phyloP scores from a whole-genome alignment of 2,329 filamentous ascomycete species.

The Daldinia sp. region DNA sequence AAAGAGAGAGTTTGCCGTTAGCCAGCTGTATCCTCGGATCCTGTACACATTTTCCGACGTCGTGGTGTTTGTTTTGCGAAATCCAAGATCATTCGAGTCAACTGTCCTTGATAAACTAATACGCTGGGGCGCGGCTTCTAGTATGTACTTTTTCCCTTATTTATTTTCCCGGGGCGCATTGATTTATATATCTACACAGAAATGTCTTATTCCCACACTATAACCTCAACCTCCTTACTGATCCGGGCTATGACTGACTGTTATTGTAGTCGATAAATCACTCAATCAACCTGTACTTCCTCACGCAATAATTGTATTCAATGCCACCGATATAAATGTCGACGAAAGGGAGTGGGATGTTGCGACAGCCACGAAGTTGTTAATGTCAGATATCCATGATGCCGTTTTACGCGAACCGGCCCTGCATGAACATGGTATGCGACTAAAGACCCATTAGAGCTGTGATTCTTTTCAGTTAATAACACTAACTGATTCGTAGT shows the following conservation, averaged over 20 bases:
- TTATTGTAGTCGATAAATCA: conserved; percentile 55
- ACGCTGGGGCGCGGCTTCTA: conserved; percentile 58
- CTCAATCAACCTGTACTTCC: conserved; percentile 64
- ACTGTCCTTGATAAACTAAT: conserved; percentile 53
- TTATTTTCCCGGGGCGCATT: not conserved
- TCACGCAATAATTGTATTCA: conserved; percentile 62
- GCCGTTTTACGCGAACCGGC: conserved; percentile 47
- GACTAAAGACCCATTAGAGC: not conserved
- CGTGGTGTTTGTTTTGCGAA: conserved; percentile 55
- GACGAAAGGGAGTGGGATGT: conserved; percentile 55
- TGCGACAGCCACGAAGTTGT: conserved; percentile 49
- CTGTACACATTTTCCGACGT: conserved; percentile 57
- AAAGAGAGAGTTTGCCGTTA: conserved; percentile 51
- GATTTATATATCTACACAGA: too few relatives aligned
- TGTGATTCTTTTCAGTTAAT: not conserved
- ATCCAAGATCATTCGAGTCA: conserved; percentile 52
- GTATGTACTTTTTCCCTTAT: conserved; percentile 15
- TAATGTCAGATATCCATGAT: conserved; percentile 49
- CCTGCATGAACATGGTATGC: conserved; percentile 46
- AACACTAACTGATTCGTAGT: conserved; percentile 18
- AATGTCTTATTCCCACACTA: too few relatives aligned
- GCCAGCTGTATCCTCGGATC: conserved; percentile 54
- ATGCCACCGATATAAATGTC: conserved; percentile 52
- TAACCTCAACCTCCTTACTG: not conserved
- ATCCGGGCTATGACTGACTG: not conserved